Conservation (phyloP, 140 eudicot species). For the Anethum foeniculum region DNA sequence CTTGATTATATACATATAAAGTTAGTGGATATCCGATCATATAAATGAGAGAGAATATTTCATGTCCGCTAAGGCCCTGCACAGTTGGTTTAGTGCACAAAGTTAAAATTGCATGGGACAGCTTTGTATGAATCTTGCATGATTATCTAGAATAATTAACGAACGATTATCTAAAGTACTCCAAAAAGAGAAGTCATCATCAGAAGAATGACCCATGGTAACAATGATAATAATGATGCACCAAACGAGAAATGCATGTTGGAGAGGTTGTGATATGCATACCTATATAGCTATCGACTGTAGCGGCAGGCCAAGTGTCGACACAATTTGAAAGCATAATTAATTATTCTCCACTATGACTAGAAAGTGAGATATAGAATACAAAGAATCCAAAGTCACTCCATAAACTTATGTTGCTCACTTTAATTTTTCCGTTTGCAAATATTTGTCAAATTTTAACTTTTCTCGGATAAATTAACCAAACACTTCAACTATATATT, state of each 20-base stretch:
- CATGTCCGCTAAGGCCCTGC: neutral
- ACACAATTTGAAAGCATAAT: neutral
- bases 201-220: neutral
- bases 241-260: neutral
- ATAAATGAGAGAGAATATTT: neutral
- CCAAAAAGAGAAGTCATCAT: neutral
- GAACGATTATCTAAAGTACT: neutral
- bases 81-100: neutral
- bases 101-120: neutral
- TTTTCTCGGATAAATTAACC: no score
- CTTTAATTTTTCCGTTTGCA: no score
- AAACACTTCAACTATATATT: no score
- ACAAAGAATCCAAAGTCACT: slow-evolving; percentile 5
- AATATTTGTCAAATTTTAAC: no score
- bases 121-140: neutral
- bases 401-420: no score
- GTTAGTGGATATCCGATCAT: neutral
- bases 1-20: neutral
- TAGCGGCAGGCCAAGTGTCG: slow-evolving; percentile 5
- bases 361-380: neutral
- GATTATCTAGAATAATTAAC: neutral
- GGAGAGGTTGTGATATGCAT: neutral
- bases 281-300: neutral
- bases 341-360: slow-evolving; percentile 7
- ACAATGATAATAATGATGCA: neutral